Base-by-base conservation (phyloP, 148 eudicot species). In the Rhododendron ferrugineum region DNA sequence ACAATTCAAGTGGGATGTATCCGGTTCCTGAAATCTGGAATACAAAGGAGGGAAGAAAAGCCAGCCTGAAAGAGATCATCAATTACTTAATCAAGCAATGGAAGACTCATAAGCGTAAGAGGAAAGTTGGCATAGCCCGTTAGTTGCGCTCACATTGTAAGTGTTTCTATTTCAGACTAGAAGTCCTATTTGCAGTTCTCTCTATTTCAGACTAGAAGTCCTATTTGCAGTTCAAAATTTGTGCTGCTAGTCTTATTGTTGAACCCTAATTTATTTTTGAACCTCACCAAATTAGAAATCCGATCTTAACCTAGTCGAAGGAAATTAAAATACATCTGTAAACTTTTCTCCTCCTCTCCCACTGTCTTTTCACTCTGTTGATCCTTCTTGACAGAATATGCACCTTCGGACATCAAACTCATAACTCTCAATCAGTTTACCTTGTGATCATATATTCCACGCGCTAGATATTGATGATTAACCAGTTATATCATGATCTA, bases 1-100 rank as follows among this genome's bases (percentile, higher is more conserved):
- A 90, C 87, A 92, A 92, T 75, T 87, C 94, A n/a, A 92, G 94
- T 78, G 94, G 92, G 72, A 86, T 92, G 84, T 92, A 87, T 86
- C 82, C 84, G 9, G 94, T 91, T 58, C 85, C 87, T 42, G 94
- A 91, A 85, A 85, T 92, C 66, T 92, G 92, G 92, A 90, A 86
- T 60, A 84, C 82, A 34, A 90, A 91, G 82, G 92, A 90, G 80
- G 90, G 84, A 14, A 82, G 92, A 82, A 92, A 87, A 82, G 94
- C 93, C 64, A 88, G 86, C 72, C 66, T 92, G 87, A 89, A 89
- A 84, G 94, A 92, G 89, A 90, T 86, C 30, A 87, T 92, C 23
- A 89, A 85, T 78, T 88, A 85, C 68, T 80, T 92, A 36, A 74
- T 85, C 85, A 89, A 87, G 81, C 90, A 84, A 32, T 84, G 88